Evolutionary conservation across 305 asterid genomes (phyloP).

Genomic region (Salvia sclarea): DNA sequence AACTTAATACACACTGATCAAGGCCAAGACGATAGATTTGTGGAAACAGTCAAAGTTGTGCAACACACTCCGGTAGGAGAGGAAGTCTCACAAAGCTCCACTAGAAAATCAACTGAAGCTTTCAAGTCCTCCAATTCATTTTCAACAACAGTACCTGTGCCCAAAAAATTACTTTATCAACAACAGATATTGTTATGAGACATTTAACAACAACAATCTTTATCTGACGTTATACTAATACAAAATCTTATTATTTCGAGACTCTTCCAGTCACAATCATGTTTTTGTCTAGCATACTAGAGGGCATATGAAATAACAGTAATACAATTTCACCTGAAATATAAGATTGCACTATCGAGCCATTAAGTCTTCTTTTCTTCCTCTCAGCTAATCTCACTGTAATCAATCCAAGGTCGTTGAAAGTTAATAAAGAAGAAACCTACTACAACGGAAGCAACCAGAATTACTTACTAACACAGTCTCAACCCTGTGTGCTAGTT

Average conservation of each 20-base stretch:
- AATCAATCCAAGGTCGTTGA: conserved; percentile 21
- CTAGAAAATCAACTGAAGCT: conserved; percentile 90
- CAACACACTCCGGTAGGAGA: conserved; percentile 55
- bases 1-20: conserved; percentile 18
- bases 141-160: conserved; percentile 52
- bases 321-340: conserved; percentile 53
- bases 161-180: neutral
- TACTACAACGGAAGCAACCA: conserved; percentile 10
- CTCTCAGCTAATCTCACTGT: conserved; percentile 76
- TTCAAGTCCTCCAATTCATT: conserved; percentile 67
- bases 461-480: conserved; percentile 14
- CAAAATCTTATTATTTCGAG: neutral
- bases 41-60: conserved; percentile 30
- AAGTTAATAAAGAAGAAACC: conserved; percentile 16
- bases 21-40: conserved; percentile 6
- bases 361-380: conserved; percentile 54
- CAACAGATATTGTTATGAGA: conserved; percentile 10
- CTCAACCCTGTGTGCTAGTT: conserved; percentile 10
- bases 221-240: conserved; percentile 9
- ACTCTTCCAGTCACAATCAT: neutral
- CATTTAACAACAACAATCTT: conserved; percentile 16
- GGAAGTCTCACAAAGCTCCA: conserved; percentile 77
- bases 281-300: conserved; percentile 10
- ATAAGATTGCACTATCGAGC: conserved; percentile 34
- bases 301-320: neutral